Base-by-base conservation (phyloP, 164 flowering plant species). In the Piper longum region DNA sequence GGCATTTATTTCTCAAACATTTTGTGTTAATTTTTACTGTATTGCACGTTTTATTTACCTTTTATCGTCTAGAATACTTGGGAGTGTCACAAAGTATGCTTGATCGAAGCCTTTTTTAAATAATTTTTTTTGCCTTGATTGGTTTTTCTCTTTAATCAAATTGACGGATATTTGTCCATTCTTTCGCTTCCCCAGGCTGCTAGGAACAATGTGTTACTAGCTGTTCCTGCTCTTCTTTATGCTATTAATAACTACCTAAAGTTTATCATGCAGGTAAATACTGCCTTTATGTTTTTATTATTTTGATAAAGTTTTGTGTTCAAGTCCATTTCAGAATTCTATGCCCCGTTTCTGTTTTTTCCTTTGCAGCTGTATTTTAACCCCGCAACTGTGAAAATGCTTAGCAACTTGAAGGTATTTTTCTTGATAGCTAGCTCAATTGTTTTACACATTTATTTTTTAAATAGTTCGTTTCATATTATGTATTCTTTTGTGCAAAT, bases 301-400 rank as follows among this genome's bases (percentile, higher is more conserved):
- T 55, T 55, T 55, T 26, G n/a, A 26, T 4, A 55, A 26, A 13
- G 14, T 4, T 54, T 16, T 4, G 56, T 54, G 57, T 13, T 55
- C n/a, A 13, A 16, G n/a, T 17, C 19, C 1, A 16, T 55, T 16
- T 55, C 18, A 55, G 19, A 26, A 16, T 55, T 55, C 3, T 55
- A 16, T 26, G 19, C 18, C 57, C 19, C 57, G 19, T 26, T 55
- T 3, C 19, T 55, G n/a, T 45, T 44, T 45, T n/a, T 17, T 26
- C 45, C 43, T 62, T 41, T 81, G 77, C 96, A 93, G 97, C 78
- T 93, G 16, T 93, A 93, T 77, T 93, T 93, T 73, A 89, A 87
- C 73, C 99, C 99, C 54, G 96, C 99, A 12, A 95, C 99, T 56
- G 99, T 91, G 69, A 95, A 95, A 80, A 95, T 95, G 99, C 82